These are phyloP conservation scores for Septoria petroselini DNA, from an alignment of 2,329 filamentous ascomycete genomes.

Conservation along the genomic window DNA sequence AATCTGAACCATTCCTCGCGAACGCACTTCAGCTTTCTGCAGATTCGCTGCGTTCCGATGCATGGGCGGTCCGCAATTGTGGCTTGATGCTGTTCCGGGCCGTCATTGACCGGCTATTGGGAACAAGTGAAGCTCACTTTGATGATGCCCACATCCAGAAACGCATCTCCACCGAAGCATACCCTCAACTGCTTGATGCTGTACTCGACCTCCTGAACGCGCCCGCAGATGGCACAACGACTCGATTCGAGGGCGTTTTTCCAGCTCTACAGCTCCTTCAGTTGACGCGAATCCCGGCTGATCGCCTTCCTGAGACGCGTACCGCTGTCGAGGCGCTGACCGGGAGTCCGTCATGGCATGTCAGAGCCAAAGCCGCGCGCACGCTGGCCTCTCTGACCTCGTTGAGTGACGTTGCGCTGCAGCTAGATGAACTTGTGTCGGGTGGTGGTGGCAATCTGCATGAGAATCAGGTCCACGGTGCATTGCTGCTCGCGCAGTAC, in stretches of 20 bases:
- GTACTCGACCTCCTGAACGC: constrained; percentile 58
- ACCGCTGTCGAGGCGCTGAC: constrained; percentile 61
- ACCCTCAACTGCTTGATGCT: constrained; percentile 62
- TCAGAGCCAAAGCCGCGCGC: constrained; percentile 74
- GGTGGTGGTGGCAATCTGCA: not conserved
- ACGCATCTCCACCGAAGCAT: constrained; percentile 67
- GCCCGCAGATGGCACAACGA: constrained; percentile 10
- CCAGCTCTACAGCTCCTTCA: constrained; percentile 79
- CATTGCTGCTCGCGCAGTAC: constrained; percentile 35
- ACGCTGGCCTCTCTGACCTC: constrained; percentile 52
- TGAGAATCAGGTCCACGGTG: constrained; percentile 38
- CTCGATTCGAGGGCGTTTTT: constrained; percentile 65
- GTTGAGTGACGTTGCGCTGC: not conserved
- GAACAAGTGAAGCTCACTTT: constrained; percentile 64
- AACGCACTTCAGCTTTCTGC: constrained; percentile 76
- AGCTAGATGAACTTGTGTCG: constrained; percentile 17
- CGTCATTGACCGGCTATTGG: constrained; percentile 74
- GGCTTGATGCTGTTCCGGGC: constrained; percentile 84
- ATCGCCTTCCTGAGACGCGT: constrained; percentile 55
- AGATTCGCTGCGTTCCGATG: constrained; percentile 70
- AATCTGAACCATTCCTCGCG: constrained; percentile 71
- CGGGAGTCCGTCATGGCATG: constrained; percentile 71
- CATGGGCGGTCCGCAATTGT: constrained; percentile 95
- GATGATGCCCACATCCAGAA: constrained; percentile 51
- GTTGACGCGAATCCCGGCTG: constrained; percentile 63